Evolutionary conservation across 148 eudicot genomes (phyloP).

Genomic region (Vaccinium darrowii): DNA sequence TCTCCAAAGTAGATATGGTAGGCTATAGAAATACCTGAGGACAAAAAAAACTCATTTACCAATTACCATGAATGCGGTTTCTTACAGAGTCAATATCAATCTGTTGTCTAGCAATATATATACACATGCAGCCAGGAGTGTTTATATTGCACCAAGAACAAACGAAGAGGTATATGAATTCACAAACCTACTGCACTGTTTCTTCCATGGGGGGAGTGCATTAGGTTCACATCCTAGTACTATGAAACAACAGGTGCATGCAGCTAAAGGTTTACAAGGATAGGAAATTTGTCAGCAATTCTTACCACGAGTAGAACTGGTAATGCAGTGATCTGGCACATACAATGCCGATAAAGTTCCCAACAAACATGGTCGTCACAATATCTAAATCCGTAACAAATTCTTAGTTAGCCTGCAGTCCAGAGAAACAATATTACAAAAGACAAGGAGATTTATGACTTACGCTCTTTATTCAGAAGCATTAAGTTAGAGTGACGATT

Average conservation of each 20-base stretch:
- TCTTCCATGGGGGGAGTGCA: not conserved
- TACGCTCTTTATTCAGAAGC: slow-evolving; percentile 59
- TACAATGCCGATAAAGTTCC: slow-evolving; percentile 88
- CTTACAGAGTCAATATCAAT: no score
- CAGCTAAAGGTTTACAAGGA: not conserved
- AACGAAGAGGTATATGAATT: not conserved
- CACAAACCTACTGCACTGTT: not conserved
- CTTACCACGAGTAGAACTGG: slow-evolving; percentile 95
- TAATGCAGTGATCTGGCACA: slow-evolving; percentile 95
- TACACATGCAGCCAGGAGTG: not conserved
- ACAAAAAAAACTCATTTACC: not conserved
- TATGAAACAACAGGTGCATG: not conserved
- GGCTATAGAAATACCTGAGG: slow-evolving; percentile 85
- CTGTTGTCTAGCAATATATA: not conserved
- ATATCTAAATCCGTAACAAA: slow-evolving; percentile 58
- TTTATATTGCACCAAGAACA: not conserved
- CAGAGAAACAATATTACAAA: slow-evolving; percentile 4
- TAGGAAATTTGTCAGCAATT: slow-evolving; percentile 8
- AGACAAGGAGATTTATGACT: slow-evolving; percentile 24
- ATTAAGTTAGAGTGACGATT: slow-evolving; percentile 32
- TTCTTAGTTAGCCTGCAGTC: slow-evolving; percentile 1
- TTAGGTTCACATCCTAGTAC: not conserved
- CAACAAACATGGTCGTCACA: slow-evolving; percentile 75
- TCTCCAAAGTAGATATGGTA: slow-evolving; percentile 90
- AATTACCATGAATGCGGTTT: not conserved